These are phyloP conservation scores for Xylariales sp. DNA, from an alignment of 2,329 filamentous ascomycete genomes.

Conservation along the genomic window DNA sequence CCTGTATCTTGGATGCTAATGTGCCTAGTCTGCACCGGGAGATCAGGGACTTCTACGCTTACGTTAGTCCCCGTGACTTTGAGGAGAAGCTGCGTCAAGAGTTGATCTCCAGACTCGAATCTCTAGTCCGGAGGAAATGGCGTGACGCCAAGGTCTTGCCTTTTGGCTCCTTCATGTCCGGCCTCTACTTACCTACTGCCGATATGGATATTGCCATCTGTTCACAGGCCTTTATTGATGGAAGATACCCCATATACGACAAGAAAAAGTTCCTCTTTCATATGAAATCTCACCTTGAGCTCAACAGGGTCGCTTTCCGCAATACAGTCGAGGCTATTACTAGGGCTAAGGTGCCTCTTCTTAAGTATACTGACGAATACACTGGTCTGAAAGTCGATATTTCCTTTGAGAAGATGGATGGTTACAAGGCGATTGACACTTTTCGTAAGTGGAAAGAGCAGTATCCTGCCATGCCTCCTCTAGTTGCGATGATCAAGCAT, in stretches of 20 bases:
- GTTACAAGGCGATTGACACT: conserved; percentile 81
- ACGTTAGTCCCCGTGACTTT: conserved; percentile 79
- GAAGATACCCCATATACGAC: conserved; percentile 61
- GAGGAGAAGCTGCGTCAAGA: conserved; percentile 81
- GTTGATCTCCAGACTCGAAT: conserved; percentile 76
- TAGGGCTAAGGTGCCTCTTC: conserved; percentile 85
- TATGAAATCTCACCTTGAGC: conserved; percentile 70
- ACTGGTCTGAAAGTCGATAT: conserved; percentile 90
- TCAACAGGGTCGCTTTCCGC: conserved; percentile 66
- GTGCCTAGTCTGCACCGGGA: conserved; percentile 82
- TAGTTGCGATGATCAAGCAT: conserved; percentile 92
- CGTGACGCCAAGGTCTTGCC: conserved; percentile 72
- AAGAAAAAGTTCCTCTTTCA: conserved; percentile 69
- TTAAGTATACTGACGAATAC: conserved; percentile 85
- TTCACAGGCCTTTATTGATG: conserved; percentile 66
- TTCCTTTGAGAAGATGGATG: conserved; percentile 92
- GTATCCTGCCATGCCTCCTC: conserved; percentile 85
- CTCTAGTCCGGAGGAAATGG: conserved; percentile 67
- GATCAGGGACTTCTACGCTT: conserved; percentile 88
- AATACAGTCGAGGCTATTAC: conserved; percentile 75
- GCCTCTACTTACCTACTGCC: conserved; percentile 75
- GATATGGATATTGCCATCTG: conserved; percentile 95
- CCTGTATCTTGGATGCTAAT: conserved; percentile 22
- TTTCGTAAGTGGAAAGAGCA: conserved; percentile 82
- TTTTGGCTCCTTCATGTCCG: conserved; percentile 96